These are phyloP conservation scores for Microbotryum silenes-acaulis DNA, from an alignment of 1,284 basidiomycete genomes.

Conservation along the genomic window DNA sequence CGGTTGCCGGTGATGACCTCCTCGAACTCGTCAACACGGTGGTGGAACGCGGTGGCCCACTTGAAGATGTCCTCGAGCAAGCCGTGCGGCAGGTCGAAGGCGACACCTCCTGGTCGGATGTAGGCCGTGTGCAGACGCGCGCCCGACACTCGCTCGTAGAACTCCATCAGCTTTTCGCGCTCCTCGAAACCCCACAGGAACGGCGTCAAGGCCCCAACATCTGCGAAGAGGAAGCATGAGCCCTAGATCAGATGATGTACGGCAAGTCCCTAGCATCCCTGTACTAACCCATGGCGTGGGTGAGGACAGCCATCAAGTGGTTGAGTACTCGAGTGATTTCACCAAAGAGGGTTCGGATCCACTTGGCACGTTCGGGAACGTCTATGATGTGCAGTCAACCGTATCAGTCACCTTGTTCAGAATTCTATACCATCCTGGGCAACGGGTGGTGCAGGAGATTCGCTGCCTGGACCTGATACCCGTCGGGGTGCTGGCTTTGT, in stretches of 20 bases:
- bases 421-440: too few relatives aligned
- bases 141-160: conserved; percentile 97
- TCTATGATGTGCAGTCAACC: conserved; percentile 43
- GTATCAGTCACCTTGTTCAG: too few relatives aligned
- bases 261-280: neutral
- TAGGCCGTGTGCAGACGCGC: conserved; percentile 97
- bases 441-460: neutral
- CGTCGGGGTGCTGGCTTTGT: too few relatives aligned
- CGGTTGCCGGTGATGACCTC: conserved; percentile 96
- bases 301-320: conserved; percentile 96
- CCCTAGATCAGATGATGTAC: neutral
- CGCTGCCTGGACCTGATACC: too few relatives aligned
- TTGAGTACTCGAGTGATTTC: conserved; percentile 95
- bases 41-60: conserved; percentile 89
- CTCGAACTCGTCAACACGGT: conserved; percentile 90
- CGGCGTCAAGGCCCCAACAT: conserved; percentile 94
- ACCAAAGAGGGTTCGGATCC: conserved; percentile 95
- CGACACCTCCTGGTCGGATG: conserved; percentile 94
- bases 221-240: conserved; percentile 36
- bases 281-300: conserved; percentile 64
- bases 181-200: conserved; percentile 99
- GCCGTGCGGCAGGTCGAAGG: conserved; percentile 94
- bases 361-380: conserved; percentile 96
- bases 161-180: conserved; percentile 99
- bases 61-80: conserved; percentile 94